These are phyloP conservation scores for Linnemannia hyalina DNA, from an alignment of 192 early-diverging fungal genomes.

Conservation along the genomic window DNA sequence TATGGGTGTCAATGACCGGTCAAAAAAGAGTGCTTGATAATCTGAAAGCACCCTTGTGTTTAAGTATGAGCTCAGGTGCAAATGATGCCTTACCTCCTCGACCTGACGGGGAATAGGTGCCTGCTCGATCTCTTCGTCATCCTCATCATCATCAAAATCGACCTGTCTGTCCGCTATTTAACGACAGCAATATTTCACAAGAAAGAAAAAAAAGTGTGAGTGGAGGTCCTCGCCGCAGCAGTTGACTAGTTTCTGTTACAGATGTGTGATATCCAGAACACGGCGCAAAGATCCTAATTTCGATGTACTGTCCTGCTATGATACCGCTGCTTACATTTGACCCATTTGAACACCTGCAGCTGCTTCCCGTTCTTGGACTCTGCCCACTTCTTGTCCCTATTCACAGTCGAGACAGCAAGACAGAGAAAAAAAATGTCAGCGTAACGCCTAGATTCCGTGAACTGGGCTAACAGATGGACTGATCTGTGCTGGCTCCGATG, in stretches of 20 bases:
- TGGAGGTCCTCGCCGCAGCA: neutral
- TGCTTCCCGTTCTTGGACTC: slow-evolving; percentile 56
- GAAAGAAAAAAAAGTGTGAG: neutral
- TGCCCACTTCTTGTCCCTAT: slow-evolving; percentile 61
- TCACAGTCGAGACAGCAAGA: neutral
- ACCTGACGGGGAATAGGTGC: slow-evolving; percentile 24
- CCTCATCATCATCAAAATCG: slow-evolving; percentile 58
- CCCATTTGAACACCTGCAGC: slow-evolving; percentile 59
- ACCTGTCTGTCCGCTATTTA: slow-evolving; percentile 55
- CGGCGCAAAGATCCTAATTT: too few relatives aligned
- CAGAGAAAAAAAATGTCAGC: neutral
- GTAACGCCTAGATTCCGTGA: neutral
- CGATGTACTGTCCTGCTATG: neutral
- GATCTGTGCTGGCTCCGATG: neutral
- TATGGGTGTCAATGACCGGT: neutral
- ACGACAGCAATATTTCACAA: neutral
- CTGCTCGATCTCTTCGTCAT: slow-evolving; percentile 54
- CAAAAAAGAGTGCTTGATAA: too few relatives aligned
- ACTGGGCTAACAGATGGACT: neutral
- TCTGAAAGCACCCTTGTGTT: too few relatives aligned
- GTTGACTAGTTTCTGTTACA: too few relatives aligned
- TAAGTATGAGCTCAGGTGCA: neutral
- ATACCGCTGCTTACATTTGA: slow-evolving; percentile 43
- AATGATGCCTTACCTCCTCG: slow-evolving; percentile 23
- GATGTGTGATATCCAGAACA: too few relatives aligned